A percentile compares a stretch with the other conserved stretches of the same genome.
These are phyloP conservation scores for Claviceps cyperi DNA, from an alignment of 2,329 filamentous ascomycete genomes.

Conservation along the genomic window DNA sequence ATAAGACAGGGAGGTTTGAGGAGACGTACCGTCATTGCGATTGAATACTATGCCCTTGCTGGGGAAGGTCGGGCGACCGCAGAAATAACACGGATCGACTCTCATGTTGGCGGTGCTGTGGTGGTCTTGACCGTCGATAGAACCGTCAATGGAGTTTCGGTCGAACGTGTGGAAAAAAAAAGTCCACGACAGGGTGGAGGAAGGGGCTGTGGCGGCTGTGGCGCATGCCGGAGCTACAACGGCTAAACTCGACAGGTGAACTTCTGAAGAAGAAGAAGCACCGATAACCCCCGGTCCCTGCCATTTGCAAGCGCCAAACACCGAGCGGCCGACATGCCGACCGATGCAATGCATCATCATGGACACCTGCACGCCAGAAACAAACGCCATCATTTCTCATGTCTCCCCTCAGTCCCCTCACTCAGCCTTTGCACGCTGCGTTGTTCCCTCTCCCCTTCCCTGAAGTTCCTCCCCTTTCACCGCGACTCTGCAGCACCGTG, in stretches of 20 bases:
- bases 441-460: too few species aligned
- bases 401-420: too few species aligned
- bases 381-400: too few species aligned
- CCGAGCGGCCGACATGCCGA: too few species aligned
- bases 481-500: too few species aligned
- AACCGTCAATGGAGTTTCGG: neutral
- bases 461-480: too few species aligned
- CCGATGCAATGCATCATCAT: too few species aligned
- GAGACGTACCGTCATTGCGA: conserved; percentile 29
- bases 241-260: neutral
- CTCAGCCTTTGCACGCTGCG: too few species aligned
- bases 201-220: neutral
- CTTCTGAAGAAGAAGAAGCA: too few species aligned
- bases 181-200: neutral
- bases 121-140: neutral
- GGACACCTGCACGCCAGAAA: too few species aligned
- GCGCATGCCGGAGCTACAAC: neutral
- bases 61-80: conserved; percentile 35
- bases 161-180: neutral
- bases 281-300: too few species aligned
- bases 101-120: conserved; percentile 15
- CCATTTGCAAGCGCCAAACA: too few species aligned
- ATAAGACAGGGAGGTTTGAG: neutral
- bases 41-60: conserved; percentile 42
- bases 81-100: conserved; percentile 31